Base-by-base conservation (phyloP, 345 rosid genomes). In the Schrenkiella parvula region DNA sequence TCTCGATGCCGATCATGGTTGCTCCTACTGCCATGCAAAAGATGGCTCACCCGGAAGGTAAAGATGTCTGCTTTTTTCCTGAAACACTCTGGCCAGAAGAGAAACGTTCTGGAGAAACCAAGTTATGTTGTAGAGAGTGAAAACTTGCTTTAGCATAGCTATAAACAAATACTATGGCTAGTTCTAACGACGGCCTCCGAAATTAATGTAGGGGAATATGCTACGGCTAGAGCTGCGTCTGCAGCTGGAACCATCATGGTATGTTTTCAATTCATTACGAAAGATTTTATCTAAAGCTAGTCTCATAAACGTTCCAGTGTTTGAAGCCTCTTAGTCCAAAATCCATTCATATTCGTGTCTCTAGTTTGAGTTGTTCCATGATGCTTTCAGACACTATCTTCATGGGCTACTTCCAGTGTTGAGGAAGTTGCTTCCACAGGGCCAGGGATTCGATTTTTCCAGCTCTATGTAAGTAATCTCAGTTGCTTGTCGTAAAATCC, bases 381-480 rank as follows among this genome's bases (percentile, higher is more conserved):
- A 51, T 66, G 42, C 63, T 72, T 78, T 77, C 87, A 88, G 95
- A 90, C 92, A 48, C 73, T 91, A 15, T 91, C 97, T 67, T 91
- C 97, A 37, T 91, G 95, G 96, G 89, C 97, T 65, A 88, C 95
- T 78, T 91, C 95, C 11, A 91, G 95, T 28, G 89, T 88, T 42
- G 97, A 91, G 79, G 97, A 91, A 84, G 97, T 91, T 78, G 95
- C 97, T 81, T 91, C 97, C 17, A 91, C 92, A 2, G 95, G 97
- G 29, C 90, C 95, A 39, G 97, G 95, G 70, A 80, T 91, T 42
- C 82, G 97, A 21, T 91, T 91, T 62, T 88, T 91, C 85, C 97
- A 91, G 84, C 92, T 91, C 65, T 88, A 88, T 79, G 97, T 88
- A 78, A 84, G 90, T 80, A n/a, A 53, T 18, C 13, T 53, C 8